Conservation (phyloP, 768 basidiomycete species). For the Mycena kentingensis region DNA sequence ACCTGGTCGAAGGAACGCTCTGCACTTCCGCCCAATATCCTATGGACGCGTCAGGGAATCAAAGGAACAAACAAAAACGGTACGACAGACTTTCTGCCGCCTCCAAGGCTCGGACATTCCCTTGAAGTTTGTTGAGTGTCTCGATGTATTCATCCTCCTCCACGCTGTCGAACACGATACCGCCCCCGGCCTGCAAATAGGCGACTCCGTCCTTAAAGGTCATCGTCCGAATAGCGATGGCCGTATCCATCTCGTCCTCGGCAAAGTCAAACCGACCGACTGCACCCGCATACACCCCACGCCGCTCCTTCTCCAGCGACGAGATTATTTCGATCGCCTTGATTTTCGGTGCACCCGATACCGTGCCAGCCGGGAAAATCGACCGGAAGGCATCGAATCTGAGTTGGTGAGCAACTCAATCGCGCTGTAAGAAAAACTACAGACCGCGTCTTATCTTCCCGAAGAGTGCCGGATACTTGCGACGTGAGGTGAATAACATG, state of each 20-base stretch:
- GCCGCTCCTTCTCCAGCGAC: constrained; percentile 81
- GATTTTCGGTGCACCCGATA: constrained; percentile 98
- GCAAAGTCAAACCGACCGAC: constrained; percentile 99
- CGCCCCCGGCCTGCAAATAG: constrained; percentile 95
- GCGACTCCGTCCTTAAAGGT: constrained; percentile 89
- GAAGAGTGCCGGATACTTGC: constrained; percentile 85
- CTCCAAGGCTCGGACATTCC: constrained; percentile 84
- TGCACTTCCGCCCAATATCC: constrained; percentile 64
- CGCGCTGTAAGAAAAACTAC: constrained; percentile 12
- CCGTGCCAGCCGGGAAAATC: constrained; percentile 98
- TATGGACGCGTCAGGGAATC: constrained; percentile 31
- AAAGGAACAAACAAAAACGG: constrained; percentile 2
- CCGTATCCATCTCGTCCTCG: constrained; percentile 93
- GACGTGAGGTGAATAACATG: constrained; percentile 98
- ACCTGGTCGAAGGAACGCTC: constrained; percentile 16
- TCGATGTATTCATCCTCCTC: constrained; percentile 98
- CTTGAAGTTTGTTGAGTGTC: constrained; percentile 91
- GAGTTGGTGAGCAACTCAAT: constrained; percentile 11
- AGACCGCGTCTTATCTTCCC: constrained; percentile 83
- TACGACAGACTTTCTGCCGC: constrained; percentile 88
- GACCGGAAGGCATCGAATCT: constrained; percentile 99
- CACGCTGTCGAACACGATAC: constrained; percentile 94
- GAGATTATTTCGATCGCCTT: constrained; percentile 95
- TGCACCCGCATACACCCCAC: constrained; percentile 95
- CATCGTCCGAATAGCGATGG: constrained; percentile 99